Evolutionary conservation across 2,329 filamentous ascomycete species (phyloP).

Genomic region (Chrysoporthe cubensis): DNA sequence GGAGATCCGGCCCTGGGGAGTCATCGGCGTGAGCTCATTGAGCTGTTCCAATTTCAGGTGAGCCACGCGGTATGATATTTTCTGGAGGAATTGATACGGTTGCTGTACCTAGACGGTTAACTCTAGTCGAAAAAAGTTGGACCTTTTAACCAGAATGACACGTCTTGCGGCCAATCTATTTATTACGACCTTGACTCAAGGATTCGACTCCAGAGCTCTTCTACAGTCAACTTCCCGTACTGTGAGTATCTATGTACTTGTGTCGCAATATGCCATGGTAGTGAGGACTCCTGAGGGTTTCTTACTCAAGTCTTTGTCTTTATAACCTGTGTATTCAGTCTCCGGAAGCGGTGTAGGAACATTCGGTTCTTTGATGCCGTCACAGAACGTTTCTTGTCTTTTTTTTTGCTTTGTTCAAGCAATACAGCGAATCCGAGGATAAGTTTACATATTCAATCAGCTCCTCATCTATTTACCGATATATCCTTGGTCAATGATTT

Average conservation of each 20-base stretch:
- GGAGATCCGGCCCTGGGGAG: not conserved
- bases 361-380: not conserved
- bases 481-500: not conserved
- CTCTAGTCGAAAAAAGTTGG: not conserved
- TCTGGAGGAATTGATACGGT: not conserved
- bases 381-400: not conserved
- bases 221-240: not conserved
- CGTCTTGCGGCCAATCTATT: too few species aligned
- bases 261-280: not conserved
- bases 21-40: not conserved
- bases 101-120: not conserved
- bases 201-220: not conserved
- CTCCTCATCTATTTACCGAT: too few species aligned
- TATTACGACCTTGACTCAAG: not conserved
- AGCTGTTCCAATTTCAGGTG: not conserved
- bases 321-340: not conserved
- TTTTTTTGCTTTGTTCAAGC: not conserved
- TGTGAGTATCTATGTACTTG: not conserved
- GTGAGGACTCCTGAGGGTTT: not conserved
- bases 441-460: not conserved
- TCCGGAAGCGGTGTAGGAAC: constrained; percentile 3
- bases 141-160: too few species aligned
- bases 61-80: not conserved
- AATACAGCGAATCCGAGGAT: not conserved
- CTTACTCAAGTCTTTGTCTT: not conserved